phyloP scores from a whole-genome alignment of 768 basidiomycete genomes.

The Lactarius trivialis region DNA sequence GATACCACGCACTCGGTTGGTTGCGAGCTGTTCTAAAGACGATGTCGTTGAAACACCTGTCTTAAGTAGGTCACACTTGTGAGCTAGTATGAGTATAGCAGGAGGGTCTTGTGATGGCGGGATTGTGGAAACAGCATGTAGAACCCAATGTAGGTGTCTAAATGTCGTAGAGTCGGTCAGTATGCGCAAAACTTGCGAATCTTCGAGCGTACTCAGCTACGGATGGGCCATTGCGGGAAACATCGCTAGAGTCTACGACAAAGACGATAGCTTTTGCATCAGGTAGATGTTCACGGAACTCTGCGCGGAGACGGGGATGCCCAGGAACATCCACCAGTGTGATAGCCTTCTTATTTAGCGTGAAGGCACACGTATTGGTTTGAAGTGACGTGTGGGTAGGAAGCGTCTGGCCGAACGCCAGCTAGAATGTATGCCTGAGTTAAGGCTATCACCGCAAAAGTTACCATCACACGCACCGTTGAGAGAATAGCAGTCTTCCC shows the following conservation, averaged over 20 bases:
- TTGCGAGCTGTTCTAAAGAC: conserved; percentile 42
- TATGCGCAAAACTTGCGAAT: conserved; percentile 3
- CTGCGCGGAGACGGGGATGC: conserved; percentile 73
- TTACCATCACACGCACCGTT: conserved; percentile 40
- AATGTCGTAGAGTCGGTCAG: background rate
- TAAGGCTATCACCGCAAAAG: background rate
- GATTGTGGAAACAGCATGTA: conserved; percentile 63
- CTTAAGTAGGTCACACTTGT: conserved; percentile 71
- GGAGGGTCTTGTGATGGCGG: conserved; percentile 65
- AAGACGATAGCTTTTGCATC: conserved; percentile 65
- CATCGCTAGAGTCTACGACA: conserved; percentile 71
- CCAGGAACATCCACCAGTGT: conserved; percentile 73
- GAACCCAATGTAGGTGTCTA: conserved; percentile 68
- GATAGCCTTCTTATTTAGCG: conserved; percentile 41
- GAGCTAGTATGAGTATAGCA: conserved; percentile 59
- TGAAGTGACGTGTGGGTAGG: conserved; percentile 77
- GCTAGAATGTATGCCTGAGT: conserved; percentile 34
- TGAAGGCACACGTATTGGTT: conserved; percentile 49
- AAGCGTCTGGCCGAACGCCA: conserved; percentile 55
- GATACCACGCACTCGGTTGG: conserved; percentile 65
- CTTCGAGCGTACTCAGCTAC: conserved; percentile 68
- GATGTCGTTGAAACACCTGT: conserved; percentile 33
- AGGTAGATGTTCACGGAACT: conserved; percentile 59
- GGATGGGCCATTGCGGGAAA: conserved; percentile 65
- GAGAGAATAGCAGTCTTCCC: conserved; percentile 79